These are phyloP conservation scores for Marsdenia floribunda DNA, from an alignment of 257 asterid species.

Conservation along the genomic window DNA sequence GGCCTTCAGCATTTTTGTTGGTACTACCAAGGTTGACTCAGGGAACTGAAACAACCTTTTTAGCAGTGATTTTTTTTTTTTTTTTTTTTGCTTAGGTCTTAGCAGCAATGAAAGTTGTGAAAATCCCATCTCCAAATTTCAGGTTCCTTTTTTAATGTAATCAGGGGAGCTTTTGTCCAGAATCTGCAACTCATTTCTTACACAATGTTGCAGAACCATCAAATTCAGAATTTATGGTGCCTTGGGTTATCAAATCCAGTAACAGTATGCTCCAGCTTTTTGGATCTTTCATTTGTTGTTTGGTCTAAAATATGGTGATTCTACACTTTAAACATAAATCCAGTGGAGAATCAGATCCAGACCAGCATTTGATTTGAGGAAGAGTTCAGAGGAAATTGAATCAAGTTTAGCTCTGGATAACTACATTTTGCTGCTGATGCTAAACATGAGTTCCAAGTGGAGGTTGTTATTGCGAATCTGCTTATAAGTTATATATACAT, in stretches of 20 bases:
- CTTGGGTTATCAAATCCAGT: not conserved
- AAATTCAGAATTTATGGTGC: not conserved
- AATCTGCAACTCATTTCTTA: not conserved
- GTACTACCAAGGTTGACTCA: not conserved
- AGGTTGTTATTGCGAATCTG: not conserved
- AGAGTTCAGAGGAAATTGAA: not conserved
- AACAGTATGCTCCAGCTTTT: not conserved
- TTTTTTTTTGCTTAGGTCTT: not conserved
- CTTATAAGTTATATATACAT: not conserved
- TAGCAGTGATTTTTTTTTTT: not conserved
- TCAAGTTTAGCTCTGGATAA: not conserved
- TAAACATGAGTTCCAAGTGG: not conserved
- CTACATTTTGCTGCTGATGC: not conserved
- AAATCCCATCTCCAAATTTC: not conserved
- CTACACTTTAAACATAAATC: not conserved
- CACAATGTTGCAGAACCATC: not conserved
- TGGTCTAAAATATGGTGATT: not conserved
- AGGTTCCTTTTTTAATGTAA: not conserved
- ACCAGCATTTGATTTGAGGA: not conserved
- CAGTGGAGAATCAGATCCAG: not conserved
- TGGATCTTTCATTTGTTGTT: not conserved
- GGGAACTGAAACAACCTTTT: not conserved
- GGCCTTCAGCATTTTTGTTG: not conserved
- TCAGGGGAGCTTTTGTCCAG: not conserved
- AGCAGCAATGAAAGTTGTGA: not conserved